A percentile compares a stretch with the other conserved stretches of the same genome.
phyloP scores from a whole-genome alignment of 345 rosid genomes.

The Salix viminalis region DNA sequence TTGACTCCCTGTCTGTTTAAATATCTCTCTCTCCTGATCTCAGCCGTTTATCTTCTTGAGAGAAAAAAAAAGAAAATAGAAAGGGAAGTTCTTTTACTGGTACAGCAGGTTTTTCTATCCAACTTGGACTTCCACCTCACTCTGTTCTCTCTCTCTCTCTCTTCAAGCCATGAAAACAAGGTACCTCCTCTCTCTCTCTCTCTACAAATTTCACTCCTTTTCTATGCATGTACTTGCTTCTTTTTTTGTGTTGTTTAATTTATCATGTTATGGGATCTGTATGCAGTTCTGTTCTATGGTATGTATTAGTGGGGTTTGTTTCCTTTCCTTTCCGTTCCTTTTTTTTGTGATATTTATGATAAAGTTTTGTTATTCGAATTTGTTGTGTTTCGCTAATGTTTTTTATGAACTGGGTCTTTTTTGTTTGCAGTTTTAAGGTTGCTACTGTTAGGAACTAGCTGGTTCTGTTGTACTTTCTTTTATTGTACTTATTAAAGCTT shows the following conservation, averaged over 20 bases:
- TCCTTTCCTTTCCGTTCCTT: background rate
- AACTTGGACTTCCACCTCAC: constrained; percentile 60
- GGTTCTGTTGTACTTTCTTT: background rate
- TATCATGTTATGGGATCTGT: background rate
- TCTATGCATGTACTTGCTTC: background rate
- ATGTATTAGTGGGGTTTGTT: background rate
- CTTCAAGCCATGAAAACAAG: constrained; percentile 31
- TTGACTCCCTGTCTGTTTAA: constrained; percentile 7
- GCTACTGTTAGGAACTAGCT: background rate
- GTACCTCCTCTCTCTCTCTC: constrained; percentile 8
- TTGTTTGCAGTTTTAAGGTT: constrained; percentile 6
- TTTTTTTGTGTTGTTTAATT: background rate
- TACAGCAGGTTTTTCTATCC: constrained; percentile 17
- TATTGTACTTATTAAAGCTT: background rate
- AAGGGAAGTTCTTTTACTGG: background rate
- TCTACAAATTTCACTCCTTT: background rate
- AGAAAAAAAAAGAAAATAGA: background rate
- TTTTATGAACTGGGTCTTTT: constrained; percentile 2
- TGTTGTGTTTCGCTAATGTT: background rate
- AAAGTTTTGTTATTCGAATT: background rate
- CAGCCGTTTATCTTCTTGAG: constrained; percentile 24
- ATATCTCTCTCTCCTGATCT: background rate
- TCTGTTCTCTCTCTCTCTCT: constrained; percentile 12
- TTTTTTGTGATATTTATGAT: background rate
- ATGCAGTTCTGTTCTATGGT: background rate